These are phyloP conservation scores for Thuidium tamariscinum DNA, from an alignment of 225 moss, liverwort and hornwort species.

Conservation along the genomic window DNA sequence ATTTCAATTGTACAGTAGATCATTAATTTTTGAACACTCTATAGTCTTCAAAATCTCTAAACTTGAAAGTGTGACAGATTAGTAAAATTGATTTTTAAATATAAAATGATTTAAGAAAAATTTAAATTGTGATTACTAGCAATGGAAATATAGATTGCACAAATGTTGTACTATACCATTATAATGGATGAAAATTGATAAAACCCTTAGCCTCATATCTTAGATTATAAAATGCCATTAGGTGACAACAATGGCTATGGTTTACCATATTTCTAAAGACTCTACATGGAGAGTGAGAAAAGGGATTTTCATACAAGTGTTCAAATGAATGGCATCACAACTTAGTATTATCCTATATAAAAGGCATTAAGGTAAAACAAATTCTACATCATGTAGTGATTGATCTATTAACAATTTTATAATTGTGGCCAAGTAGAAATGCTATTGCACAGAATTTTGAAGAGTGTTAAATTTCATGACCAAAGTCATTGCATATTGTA, in stretches of 20 bases:
- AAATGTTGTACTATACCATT: no score
- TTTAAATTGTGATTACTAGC: no score
- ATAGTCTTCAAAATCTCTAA: not conserved
- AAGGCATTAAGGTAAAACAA: not conserved
- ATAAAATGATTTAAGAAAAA: not conserved
- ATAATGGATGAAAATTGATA: not conserved
- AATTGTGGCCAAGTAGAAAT: not conserved
- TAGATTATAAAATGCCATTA: not conserved
- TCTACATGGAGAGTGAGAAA: no score
- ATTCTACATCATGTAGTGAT: not conserved
- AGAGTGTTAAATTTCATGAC: not conserved
- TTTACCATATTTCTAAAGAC: no score
- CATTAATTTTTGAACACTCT: not conserved
- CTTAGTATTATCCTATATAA: not conserved
- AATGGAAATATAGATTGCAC: no score
- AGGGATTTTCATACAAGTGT: no score
- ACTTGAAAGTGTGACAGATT: not conserved
- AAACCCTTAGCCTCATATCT: not conserved
- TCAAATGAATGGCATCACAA: not conserved
- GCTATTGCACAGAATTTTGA: not conserved
- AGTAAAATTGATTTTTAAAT: not conserved
- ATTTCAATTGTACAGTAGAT: no score
- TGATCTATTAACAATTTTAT: not conserved
- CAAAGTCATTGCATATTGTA: not conserved
- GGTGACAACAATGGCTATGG: not conserved